phyloP scores from a whole-genome alignment of 306 rosid genomes.

The Acacia melanoxylon region DNA sequence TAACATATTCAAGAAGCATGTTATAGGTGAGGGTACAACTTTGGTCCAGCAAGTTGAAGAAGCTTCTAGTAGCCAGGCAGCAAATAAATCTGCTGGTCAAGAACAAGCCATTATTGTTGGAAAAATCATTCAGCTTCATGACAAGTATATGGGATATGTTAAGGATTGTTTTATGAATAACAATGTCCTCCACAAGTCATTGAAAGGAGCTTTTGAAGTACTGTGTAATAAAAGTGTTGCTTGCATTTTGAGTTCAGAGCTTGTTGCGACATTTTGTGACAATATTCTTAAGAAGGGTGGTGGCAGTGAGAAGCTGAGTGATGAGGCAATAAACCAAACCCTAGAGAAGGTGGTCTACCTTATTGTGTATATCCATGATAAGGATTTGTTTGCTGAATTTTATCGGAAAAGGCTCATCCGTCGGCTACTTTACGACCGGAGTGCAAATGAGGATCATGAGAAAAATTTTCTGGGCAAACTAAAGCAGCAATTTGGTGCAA shows the following conservation, averaged over 20 bases:
- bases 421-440: not conserved
- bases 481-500: not conserved
- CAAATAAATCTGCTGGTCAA: slow-evolving; percentile 42
- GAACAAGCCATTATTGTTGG: slow-evolving; percentile 56
- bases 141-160: not conserved
- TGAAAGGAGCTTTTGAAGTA: slow-evolving; percentile 86
- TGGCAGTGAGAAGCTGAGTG: not conserved
- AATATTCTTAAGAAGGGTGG: slow-evolving; percentile 61
- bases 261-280: slow-evolving; percentile 87
- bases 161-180: not conserved
- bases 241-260: slow-evolving; percentile 74
- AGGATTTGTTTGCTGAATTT: not conserved
- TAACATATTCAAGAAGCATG: slow-evolving; percentile 47
- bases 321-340: not conserved
- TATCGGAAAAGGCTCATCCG: not conserved
- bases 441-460: not conserved
- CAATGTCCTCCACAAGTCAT: not conserved
- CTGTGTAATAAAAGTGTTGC: slow-evolving; percentile 43
- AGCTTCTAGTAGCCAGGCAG: slow-evolving; percentile 13
- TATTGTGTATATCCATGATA: not conserved
- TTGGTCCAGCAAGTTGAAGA: slow-evolving; percentile 53
- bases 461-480: not conserved
- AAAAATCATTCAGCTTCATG: slow-evolving; percentile 18
- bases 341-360: not conserved
- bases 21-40: slow-evolving; percentile 53